Base-by-base conservation (phyloP, 306 rosid genomes). In the Heteromeles arbutifolia region DNA sequence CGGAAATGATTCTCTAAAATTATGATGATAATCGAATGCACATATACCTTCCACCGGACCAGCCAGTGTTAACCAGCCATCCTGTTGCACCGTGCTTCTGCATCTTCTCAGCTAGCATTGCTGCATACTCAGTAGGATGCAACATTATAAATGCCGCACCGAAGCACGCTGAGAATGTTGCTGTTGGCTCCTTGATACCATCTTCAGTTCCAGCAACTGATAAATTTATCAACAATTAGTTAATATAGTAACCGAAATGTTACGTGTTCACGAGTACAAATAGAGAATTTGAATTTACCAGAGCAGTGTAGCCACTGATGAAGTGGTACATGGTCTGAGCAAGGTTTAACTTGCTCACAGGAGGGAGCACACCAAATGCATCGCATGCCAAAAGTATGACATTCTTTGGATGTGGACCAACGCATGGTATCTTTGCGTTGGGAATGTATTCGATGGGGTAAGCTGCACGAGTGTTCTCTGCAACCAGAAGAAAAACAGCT, bases 291-390 rank as follows among this genome's bases (percentile, higher is more conserved):
- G 68, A 41, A 73, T 24, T 39, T 90, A 93, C 98, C 95, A 93
- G 76, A 21, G 98, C 98, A 21, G 98, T 93, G 26, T 93, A 93
- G 80, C 98, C 98, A 24, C 98, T 93, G 79, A 93, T 91, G 87
- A 93, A 93, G 71, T 93, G 98, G 79, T 93, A 93, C 98, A 93
- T 91, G 78, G 97, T 93, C 83, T 91, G 98, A 6, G 98, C 90
- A 43, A 93, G 67, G 90, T 22, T 91, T 24, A 91, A 85, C 89
- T 86, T 93, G 86, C 98, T 91, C 14, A 93, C 96, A 1, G 98
- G 98, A 9, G 98, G 98, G 45, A 91, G 97, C 67, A 93, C 98
- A 11, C 98, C 98, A 80, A 91, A 93, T 24, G 98, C 98, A 41
- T 93, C 97, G 48, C 98, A 93, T 1, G 98, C 98, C 85, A 93